These are phyloP conservation scores for Leccinum subspadiceum DNA, from an alignment of 1,284 basidiomycete species.

Conservation along the genomic window DNA sequence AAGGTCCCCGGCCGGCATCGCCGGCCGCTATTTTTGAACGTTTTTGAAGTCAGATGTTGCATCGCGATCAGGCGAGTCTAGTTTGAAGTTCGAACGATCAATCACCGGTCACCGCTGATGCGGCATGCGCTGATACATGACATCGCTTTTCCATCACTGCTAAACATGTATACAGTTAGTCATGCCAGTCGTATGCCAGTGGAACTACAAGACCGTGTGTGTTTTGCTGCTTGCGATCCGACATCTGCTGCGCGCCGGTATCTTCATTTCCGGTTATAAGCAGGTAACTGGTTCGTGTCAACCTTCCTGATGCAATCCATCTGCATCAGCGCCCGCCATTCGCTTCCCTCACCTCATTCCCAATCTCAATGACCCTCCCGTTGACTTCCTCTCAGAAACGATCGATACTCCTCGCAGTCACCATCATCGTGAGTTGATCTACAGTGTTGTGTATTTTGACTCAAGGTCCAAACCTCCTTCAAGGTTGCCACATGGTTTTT, in stretches of 20 bases:
- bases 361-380: conserved; percentile 20
- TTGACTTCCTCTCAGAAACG: conserved; percentile 32
- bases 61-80: not conserved
- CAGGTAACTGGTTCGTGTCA: not conserved
- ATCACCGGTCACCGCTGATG: not conserved
- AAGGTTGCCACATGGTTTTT: conserved; percentile 26
- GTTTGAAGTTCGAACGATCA: not conserved
- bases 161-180: not conserved
- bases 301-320: not conserved
- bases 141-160: not conserved
- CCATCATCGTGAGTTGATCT: conserved; percentile 24
- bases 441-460: too few species aligned
- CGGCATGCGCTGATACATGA: not conserved
- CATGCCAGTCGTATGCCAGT: not conserved
- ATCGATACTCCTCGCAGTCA: conserved; percentile 27
- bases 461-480: not conserved
- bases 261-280: conserved; percentile 5
- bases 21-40: not conserved
- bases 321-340: not conserved
- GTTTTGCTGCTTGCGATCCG: not conserved
- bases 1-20: too few species aligned
- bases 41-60: not conserved
- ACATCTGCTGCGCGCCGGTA: conserved; percentile 1
- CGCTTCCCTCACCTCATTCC: not conserved
- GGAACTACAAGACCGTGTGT: not conserved